Evolutionary conservation across 176 grass and related monocot genomes (phyloP).

Genomic region (Phoenix roebelenii): DNA sequence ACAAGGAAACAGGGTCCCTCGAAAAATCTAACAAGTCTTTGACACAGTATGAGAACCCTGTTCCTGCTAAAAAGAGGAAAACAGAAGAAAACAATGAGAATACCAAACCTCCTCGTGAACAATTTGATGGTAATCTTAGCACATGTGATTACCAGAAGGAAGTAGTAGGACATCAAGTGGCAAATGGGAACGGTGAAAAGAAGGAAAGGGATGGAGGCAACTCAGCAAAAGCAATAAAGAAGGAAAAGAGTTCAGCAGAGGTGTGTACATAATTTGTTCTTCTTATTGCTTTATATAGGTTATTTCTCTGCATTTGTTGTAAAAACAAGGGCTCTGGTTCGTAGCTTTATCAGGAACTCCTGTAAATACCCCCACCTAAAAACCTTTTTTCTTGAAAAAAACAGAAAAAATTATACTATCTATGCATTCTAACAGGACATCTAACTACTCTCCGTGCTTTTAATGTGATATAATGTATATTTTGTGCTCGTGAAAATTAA

Average conservation of each 20-base stretch:
- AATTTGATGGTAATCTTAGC: background rate
- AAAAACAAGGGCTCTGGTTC: too few relatives aligned
- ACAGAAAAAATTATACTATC: too few relatives aligned
- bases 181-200: slow-evolving; percentile 28
- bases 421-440: too few relatives aligned
- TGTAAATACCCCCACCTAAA: too few relatives aligned
- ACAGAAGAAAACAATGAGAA: slow-evolving; percentile 21
- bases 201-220: slow-evolving; percentile 18
- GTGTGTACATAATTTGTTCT: slow-evolving; percentile 22
- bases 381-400: too few relatives aligned
- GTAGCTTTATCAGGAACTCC: too few relatives aligned
- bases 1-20: slow-evolving; percentile 30
- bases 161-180: background rate
- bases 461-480: too few relatives aligned
- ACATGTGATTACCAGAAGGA: background rate
- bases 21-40: slow-evolving; percentile 24
- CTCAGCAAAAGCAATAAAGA: slow-evolving; percentile 36
- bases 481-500: too few relatives aligned
- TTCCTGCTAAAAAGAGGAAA: slow-evolving; percentile 52
- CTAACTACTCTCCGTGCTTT: too few relatives aligned
- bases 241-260: slow-evolving; percentile 55
- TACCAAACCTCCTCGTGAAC: background rate
- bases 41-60: slow-evolving; percentile 23
- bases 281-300: background rate
- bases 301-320: background rate